Conservation (phyloP, 2,329 filamentous ascomycete species). For the Cladosporium velox region DNA sequence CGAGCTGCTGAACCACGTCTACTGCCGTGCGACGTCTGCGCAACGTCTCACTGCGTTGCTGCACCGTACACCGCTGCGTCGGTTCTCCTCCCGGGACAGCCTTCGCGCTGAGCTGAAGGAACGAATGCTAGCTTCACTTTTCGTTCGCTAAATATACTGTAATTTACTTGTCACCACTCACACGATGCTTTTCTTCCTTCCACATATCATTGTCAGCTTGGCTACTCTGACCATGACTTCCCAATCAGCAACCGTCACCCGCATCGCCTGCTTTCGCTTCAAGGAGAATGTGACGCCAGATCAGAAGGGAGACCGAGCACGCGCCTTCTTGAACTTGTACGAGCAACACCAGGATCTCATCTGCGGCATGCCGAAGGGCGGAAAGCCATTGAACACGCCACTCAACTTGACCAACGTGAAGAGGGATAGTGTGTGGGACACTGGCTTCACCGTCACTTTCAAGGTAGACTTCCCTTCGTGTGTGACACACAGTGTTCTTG, state of each 20-base stretch:
- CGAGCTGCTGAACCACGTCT: neutral
- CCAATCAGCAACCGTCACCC: neutral
- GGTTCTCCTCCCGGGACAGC: slow-evolving; percentile 15
- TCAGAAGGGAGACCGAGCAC: slow-evolving; percentile 15
- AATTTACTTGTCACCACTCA: neutral
- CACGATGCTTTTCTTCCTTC: neutral
- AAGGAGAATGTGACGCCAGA: slow-evolving; percentile 8
- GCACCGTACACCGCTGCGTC: slow-evolving; percentile 10
- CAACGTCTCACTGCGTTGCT: neutral
- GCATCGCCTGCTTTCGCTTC: slow-evolving; percentile 20
- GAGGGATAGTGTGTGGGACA: slow-evolving; percentile 17
- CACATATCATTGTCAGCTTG: neutral
- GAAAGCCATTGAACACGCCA: slow-evolving; percentile 19
- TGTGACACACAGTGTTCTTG: neutral
- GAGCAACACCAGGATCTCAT: slow-evolving; percentile 16
- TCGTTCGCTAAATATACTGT: neutral
- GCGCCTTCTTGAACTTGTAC: slow-evolving; percentile 14
- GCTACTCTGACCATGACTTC: neutral
- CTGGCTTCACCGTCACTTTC: slow-evolving; percentile 16
- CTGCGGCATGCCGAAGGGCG: slow-evolving; percentile 12
- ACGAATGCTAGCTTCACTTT: neutral
- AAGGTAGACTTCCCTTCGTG: neutral
- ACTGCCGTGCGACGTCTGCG: neutral
- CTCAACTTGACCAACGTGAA: slow-evolving; percentile 18
- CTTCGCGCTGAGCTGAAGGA: neutral